Evolutionary conservation across 768 basidiomycete species (phyloP), one percentile per base, ranked within the genome.

Genomic region (Tephrocybe sp.): DNA sequence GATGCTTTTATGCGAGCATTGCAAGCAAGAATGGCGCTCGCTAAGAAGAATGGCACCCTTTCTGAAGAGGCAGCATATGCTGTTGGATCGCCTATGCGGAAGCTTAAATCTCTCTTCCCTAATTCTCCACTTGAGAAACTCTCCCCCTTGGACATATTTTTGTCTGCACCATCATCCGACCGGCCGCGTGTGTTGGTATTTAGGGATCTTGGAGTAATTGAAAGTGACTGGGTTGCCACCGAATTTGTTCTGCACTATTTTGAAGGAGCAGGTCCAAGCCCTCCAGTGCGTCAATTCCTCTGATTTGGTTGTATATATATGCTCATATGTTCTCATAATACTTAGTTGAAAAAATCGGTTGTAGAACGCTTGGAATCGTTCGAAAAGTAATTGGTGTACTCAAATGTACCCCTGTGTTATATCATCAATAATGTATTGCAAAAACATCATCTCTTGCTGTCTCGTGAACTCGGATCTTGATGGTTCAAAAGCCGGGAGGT

Each of bases 1-100:
- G 91, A 93, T 61, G 91, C 86, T 2, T 92, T 92, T 56, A 74
- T 91, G 64, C 79, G 91, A 37, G 78, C 88, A 13, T 65, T 94
- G 39, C 80, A 83, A 55, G 69, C 73, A 2, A 80, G 88, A 16
- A 69, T 90, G 50, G 68, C 73, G 21, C 62, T 76, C 9, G 76
- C 71, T 40, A 74, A 74, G 40, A 74, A 82, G 57, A 68, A 72
- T 13, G 80, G 76, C 8, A 67, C 69, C 0, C 65, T 91, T 9
- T 73, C 83, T 0, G 71, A 79, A 45, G 84, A 85, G 47, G 79
- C 77, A 18, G 82, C 86, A 49, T 62, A 74, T 39, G 71, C 65
- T 1, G 71, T 80, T 4, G 79, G 81, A 44, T 77, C 79, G 1
- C 84, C 89, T 1, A 71, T 91, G 51, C 78, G 83, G 45, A 80